A percentile compares a stretch with the other conserved stretches of the same genome.
Evolutionary conservation across 2,329 filamentous ascomycete species (phyloP).

Genomic region (Lecanoromycetidae sp.): DNA sequence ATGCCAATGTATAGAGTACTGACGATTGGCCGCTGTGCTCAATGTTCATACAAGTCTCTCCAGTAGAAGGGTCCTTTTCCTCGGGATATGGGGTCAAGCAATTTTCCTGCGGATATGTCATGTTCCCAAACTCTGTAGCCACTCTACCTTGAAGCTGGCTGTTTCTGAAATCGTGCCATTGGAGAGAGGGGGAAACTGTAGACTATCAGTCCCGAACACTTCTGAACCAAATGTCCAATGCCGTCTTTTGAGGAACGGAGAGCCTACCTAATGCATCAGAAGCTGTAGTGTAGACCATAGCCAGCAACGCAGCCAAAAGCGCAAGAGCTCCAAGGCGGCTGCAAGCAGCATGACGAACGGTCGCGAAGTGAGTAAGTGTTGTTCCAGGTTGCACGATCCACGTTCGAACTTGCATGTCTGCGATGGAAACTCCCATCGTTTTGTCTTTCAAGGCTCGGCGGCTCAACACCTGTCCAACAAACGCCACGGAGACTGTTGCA

Average conservation of each 20-base stretch:
- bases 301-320: constrained; percentile 50
- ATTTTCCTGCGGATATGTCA: constrained; percentile 39
- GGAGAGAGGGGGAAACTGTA: too few relatives aligned
- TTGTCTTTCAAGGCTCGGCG: constrained; percentile 51
- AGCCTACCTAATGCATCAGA: constrained; percentile 51
- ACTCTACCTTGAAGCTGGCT: constrained; percentile 45
- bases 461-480: constrained; percentile 63
- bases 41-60: constrained; percentile 53
- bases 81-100: constrained; percentile 48
- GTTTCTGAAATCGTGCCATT: constrained; percentile 49
- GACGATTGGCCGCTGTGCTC: constrained; percentile 51
- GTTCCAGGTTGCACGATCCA: constrained; percentile 65
- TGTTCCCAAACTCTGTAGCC: constrained; percentile 51
- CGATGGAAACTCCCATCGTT: constrained; percentile 55
- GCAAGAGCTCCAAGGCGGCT: constrained; percentile 54
- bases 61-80: constrained; percentile 28
- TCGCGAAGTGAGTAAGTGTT: constrained; percentile 56
- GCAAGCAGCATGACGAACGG: constrained; percentile 49
- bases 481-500: constrained; percentile 63
- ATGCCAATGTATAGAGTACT: not conserved
- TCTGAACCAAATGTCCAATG: not conserved
- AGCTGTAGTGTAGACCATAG: constrained; percentile 64
- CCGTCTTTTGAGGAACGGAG: not conserved
- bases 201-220: too few relatives aligned
- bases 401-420: constrained; percentile 66